Conservation (phyloP, 345 rosid genomes). For the Sisymbrium irio region DNA sequence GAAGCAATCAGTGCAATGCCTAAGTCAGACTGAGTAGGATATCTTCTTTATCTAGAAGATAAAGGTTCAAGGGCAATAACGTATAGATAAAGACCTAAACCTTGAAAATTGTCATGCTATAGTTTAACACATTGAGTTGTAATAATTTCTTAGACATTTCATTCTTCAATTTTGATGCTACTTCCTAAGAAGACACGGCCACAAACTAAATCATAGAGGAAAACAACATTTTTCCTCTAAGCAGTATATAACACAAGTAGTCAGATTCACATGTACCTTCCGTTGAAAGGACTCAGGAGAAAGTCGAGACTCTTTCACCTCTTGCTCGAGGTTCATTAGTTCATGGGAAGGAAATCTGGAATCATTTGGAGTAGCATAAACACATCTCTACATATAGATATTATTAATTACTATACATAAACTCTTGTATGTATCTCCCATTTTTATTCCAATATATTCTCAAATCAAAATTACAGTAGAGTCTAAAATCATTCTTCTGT, state of each 20-base stretch:
- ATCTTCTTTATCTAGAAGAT: no score
- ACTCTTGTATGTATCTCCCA: no score
- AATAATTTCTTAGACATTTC: conserved; percentile 69
- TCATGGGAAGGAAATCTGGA: conserved; percentile 60
- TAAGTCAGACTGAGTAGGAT: no score
- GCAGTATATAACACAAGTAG: not conserved
- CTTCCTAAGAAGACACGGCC: conserved; percentile 46
- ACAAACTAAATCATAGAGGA: conserved; percentile 14
- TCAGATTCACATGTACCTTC: conserved; percentile 69
- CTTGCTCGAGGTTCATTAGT: conserved; percentile 67
- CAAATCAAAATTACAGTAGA: no score
- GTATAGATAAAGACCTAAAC: no score
- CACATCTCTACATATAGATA: conserved; percentile 80
- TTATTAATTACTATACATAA: conserved; percentile 82
- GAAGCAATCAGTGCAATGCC: no score
- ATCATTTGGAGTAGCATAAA: conserved; percentile 77
- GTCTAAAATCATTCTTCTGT: no score
- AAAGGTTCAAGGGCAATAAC: no score
- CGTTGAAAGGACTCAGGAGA: conserved; percentile 51
- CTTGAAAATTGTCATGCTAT: conserved; percentile 50
- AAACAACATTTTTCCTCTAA: not conserved
- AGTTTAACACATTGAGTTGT: conserved; percentile 71
- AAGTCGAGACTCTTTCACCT: conserved; percentile 58
- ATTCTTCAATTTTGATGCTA: conserved; percentile 63
- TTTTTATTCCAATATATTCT: no score